Evolutionary conservation across 2,329 filamentous ascomycete genomes (phyloP), one percentile per base, ranked within the genome.

Genomic region (Pestalotiopsis sp.): DNA sequence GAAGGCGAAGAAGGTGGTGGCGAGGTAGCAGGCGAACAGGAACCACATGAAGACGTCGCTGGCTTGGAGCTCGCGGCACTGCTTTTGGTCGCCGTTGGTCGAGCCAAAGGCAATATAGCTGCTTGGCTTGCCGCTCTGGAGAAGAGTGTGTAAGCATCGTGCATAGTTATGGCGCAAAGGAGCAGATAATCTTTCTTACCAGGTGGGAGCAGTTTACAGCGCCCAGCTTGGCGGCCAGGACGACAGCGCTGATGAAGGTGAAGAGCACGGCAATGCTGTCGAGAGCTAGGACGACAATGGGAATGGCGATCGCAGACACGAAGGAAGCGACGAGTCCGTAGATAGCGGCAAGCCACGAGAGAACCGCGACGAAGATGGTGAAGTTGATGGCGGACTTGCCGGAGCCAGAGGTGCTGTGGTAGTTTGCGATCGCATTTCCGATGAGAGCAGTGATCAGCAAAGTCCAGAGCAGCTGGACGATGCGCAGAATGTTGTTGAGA

Each of bases 21-120:
- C 89, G 36, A 83, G 81, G 75, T 91, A 92, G 31, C 86, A 84
- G 52, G 82, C 85, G 78, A 91, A 93, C 63, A 93, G 86, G 82
- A 95, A 94, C 91, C 91, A 95, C 81, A 93, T 86, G 82, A 95
- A 95, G 49, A 88, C 91, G 41, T 88, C 89, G 71, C 88, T 87
- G 49, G 92, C 92, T 82, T 95, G 92, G 17, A 93, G 87, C 81
- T 93, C 89, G 71, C 88, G 90, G 82, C 93, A 95, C 72, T 91
- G 87, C 82, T 91, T 89, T 77, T 84, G 79, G 69, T 86, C 83
- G 27, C 31, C 31, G 79, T 91, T 77, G 70, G 72, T 70, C 60
- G 89, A 90, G 68, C 90, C 90, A 77, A 86, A 91, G 31, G 85
- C 90, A 77, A 93, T 88, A 81, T 84, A 87, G 79, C 87, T 86